Conservation (phyloP, 2,329 filamentous ascomycete species). For the Aspergillus brasiliensis region DNA sequence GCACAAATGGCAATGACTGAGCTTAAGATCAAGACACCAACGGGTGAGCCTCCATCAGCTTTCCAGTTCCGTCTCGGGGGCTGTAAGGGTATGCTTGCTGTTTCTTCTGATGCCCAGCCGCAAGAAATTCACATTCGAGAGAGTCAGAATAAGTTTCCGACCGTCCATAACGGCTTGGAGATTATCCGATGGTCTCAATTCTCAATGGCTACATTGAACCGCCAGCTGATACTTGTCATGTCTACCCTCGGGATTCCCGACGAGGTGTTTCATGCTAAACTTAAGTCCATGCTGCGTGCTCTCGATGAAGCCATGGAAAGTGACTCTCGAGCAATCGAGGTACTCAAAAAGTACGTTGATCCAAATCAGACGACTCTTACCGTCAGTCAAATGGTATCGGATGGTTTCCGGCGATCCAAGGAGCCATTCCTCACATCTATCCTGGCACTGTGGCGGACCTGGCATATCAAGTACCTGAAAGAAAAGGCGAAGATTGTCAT, state of each 20-base stretch:
- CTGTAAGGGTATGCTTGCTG: conserved; percentile 82
- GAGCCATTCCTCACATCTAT: conserved; percentile 85
- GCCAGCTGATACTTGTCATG: conserved; percentile 86
- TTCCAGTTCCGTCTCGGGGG: conserved; percentile 93
- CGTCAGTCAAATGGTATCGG: conserved; percentile 73
- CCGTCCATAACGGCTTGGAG: conserved; percentile 72
- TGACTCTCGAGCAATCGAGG: conserved; percentile 62
- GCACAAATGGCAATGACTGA: conserved; percentile 73
- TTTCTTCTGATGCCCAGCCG: conserved; percentile 68
- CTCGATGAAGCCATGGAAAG: conserved; percentile 72
- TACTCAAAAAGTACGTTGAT: conserved; percentile 77
- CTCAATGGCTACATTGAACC: conserved; percentile 78
- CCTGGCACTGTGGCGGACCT: conserved; percentile 81
- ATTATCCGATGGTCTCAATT: conserved; percentile 80
- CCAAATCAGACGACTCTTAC: conserved; percentile 77
- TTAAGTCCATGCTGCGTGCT: conserved; percentile 66
- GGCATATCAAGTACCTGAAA: conserved; percentile 86
- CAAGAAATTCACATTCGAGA: conserved; percentile 75
- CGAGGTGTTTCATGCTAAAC: conserved; percentile 66
- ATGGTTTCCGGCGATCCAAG: conserved; percentile 71
- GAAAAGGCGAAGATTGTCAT: conserved; percentile 87
- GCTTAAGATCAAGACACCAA: conserved; percentile 60
- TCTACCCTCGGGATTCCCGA: conserved; percentile 73
- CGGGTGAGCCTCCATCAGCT: conserved; percentile 68
- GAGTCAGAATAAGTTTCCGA: conserved; percentile 85